Base-by-base conservation (phyloP, 139 green algal genomes). In the Marvania coccoides region DNA sequence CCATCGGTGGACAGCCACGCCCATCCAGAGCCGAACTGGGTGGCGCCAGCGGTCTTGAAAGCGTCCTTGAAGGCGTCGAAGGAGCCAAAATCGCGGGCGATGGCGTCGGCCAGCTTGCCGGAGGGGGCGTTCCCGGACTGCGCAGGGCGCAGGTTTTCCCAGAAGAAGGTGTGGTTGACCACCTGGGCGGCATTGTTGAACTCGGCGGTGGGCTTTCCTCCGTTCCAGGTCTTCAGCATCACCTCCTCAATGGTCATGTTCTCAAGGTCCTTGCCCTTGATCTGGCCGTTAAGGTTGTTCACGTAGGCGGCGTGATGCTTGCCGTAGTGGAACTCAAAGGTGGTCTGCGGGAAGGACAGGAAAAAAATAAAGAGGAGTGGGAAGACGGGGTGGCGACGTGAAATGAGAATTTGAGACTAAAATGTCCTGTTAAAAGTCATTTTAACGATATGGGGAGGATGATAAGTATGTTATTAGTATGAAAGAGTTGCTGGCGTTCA, bases 111-210 rank as follows among this genome's bases (percentile, higher is more conserved):
- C 34, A 97, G 69, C 34, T 83, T 74, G 47, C 89, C 89, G 37
- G 65, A 80, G 38, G 91, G 92, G 10, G 77, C 71, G 62, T 40
- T 51, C 69, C 89, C 88, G n/a, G 81, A 85, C 45, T 79, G 81
- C 28, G 84, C 87, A 66, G 91, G 77, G 64, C 79, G 83, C 85
- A 97, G 92, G 55, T 65, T 85, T 78, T 94, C 76, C 90, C 93
- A 97, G 85, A 95, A 97, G 74, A 97, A 97, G 30, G 83, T 87
- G 81, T 97, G 91, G 83, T 98, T 97, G 79, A 89, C 92, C 26
- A 88, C 63, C 81, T 95, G 86, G 0, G 84, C 90, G 9, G 90
- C 90, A 62, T 96, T 96, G 87, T 96, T 96, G 82, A 98, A 98
- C 28, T 81, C 87, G 30, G 92, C 78, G 0, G 77, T 89, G n/a